Conservation (phyloP, 2,329 filamentous ascomycete genomes). For the Dryadomyces quercus-mongolicae region DNA sequence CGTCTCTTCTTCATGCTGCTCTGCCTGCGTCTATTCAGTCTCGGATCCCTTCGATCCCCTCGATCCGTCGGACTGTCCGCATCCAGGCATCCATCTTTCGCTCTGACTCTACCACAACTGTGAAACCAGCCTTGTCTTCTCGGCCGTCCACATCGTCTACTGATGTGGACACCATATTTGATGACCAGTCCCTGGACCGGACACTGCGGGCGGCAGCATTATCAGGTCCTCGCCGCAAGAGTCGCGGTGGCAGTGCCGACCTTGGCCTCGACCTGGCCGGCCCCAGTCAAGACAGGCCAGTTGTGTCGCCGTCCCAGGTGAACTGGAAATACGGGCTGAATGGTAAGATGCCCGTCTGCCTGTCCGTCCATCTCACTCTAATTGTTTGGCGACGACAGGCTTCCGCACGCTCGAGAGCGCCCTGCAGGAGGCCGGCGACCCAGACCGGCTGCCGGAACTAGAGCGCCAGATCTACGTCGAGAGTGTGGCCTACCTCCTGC, state of each 20-base stretch:
- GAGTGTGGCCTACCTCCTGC: slow-evolving; percentile 50
- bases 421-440: slow-evolving; percentile 10
- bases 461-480: slow-evolving; percentile 53
- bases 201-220: neutral
- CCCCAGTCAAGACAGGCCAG: neutral
- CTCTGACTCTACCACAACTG: slow-evolving; percentile 1
- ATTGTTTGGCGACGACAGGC: slow-evolving; percentile 1
- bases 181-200: neutral
- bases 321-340: slow-evolving; percentile 13
- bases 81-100: slow-evolving; percentile 6
- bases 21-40: slow-evolving; percentile 15
- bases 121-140: neutral
- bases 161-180: neutral
- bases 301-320: slow-evolving; percentile 3
- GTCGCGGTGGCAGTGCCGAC: neutral
- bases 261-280: slow-evolving; percentile 6
- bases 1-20: slow-evolving; percentile 10
- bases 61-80: slow-evolving; percentile 8
- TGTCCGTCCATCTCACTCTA: neutral
- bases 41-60: slow-evolving; percentile 11
- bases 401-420: slow-evolving; percentile 10
- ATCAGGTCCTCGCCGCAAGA: neutral
- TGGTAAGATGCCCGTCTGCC: slow-evolving; percentile 2
- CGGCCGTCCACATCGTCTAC: neutral
- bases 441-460: slow-evolving; percentile 22